Conservation (phyloP, 2,329 filamentous ascomycete species). For the Penicillium sclerotigenum region DNA sequence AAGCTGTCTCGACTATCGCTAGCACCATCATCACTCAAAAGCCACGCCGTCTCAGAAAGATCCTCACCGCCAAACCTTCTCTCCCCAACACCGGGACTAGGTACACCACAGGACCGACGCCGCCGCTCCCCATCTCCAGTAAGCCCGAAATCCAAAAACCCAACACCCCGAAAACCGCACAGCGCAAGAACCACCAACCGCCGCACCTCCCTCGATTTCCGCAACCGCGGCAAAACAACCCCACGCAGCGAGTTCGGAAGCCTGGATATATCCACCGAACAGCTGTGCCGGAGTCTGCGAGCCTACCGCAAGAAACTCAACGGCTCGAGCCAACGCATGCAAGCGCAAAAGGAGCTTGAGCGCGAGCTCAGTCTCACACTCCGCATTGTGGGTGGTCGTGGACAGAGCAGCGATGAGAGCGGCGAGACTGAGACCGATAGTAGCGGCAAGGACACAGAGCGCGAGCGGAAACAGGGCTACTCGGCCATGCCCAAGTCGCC, state of each 20-base stretch:
- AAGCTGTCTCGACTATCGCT: conserved; percentile 54
- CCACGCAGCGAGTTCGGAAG: conserved; percentile 46
- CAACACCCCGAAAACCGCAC: conserved; percentile 28
- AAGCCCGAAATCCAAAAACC: conserved; percentile 31
- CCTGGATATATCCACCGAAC: conserved; percentile 54
- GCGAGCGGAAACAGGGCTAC: conserved; percentile 27
- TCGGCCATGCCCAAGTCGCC: conserved; percentile 25
- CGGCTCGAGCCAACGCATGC: conserved; percentile 47
- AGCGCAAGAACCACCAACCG: conserved; percentile 35
- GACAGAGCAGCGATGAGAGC: conserved; percentile 29
- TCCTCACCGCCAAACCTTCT: conserved; percentile 35
- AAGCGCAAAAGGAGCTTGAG: conserved; percentile 55
- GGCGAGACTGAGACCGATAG: conserved; percentile 40
- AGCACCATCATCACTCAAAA: conserved; percentile 35
- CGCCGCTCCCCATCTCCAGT: conserved; percentile 42
- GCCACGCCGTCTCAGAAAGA: conserved; percentile 29
- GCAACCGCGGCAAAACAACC: conserved; percentile 44
- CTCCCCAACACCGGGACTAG: conserved; percentile 29
- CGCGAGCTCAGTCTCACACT: conserved; percentile 52
- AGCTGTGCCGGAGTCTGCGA: conserved; percentile 55
- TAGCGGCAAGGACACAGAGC: conserved; percentile 37
- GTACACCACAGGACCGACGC: conserved; percentile 25
- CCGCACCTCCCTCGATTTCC: conserved; percentile 51
- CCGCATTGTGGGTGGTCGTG: conserved; percentile 32
- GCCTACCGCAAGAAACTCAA: conserved; percentile 59